Evolutionary conservation across 805 yeast species (phyloP), one percentile per base, ranked within the genome.

Genomic region (Tetrapisispora fleetii): DNA sequence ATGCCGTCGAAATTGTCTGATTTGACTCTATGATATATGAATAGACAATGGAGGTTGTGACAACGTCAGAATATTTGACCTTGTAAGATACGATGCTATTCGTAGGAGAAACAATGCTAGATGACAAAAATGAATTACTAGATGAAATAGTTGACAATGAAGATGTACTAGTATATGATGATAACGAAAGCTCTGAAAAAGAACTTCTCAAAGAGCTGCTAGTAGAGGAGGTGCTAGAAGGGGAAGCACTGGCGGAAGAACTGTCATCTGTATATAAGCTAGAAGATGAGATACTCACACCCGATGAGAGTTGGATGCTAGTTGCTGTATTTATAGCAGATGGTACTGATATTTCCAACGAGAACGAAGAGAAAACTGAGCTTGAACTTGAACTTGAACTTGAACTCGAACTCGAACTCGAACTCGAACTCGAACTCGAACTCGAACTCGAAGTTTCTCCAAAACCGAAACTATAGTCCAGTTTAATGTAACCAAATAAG

Each of bases 401-500:
- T 13, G 40, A n/a, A 16, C 19, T 8, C 21, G 38, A 19, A 32
- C 47, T 45, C 2, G 51, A 41, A n/a, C 24, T 41, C 18, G 47
- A 19, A 13, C 19, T 30, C 30, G 37, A 42, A 3, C 27, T 33
- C 11, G 47, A 28, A 32, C 45, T 49, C 14, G 45, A 4, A 10
- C n/a, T 13, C 14, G 10, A 32, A 32, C n/a, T 14, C 10, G 35
- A 32, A 14, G 4, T 32, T n/a, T 49, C 22, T 7, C 49, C n/a
- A 36, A 17, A 51, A 56, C 40, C 47, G 32, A 2, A 41, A 32
- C 44, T 32, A 18, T 41, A 41, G 10, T 54, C 58, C 44, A 61
- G 44, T 19, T 49, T 46, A 19, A 62, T 46, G 43, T 60, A 62
- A 21, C 63, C 63, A 47, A 52, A 62, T 17, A 55, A 50, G 4